Conservation (phyloP, 768 basidiomycete genomes). For the Rubroboletus satanas region DNA sequence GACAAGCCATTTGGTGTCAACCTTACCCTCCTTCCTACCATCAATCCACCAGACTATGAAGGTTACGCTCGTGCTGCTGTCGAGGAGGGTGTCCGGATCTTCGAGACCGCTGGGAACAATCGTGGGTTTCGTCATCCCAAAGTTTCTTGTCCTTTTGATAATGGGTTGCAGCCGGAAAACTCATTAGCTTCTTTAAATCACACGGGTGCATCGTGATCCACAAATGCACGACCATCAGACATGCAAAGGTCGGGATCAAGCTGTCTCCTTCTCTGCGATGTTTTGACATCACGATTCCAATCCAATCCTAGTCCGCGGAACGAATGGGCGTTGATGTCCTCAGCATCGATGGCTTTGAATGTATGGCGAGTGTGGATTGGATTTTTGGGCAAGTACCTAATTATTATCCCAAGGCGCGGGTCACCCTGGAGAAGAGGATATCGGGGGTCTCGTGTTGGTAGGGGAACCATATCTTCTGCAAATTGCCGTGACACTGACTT, state of each 20-base stretch:
- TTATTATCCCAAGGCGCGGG: constrained; percentile 64
- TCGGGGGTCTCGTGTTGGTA: constrained; percentile 82
- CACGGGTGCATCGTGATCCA: constrained; percentile 78
- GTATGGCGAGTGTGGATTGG: constrained; percentile 36
- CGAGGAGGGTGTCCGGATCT: constrained; percentile 83
- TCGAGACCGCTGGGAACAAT: constrained; percentile 92
- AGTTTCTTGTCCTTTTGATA: background rate
- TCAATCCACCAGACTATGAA: constrained; percentile 87
- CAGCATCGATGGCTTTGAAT: constrained; percentile 91
- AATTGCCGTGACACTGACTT: background rate
- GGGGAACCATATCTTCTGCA: background rate
- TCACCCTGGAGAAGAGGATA: constrained; percentile 93
- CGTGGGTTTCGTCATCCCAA: constrained; percentile 44
- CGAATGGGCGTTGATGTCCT: constrained; percentile 80
- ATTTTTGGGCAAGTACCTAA: constrained; percentile 4
- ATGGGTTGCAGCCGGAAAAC: constrained; percentile 54
- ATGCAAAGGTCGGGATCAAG: constrained; percentile 60
- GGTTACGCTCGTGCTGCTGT: constrained; percentile 79
- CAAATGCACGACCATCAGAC: constrained; percentile 84
- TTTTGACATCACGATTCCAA: background rate
- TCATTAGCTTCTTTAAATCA: constrained; percentile 81
- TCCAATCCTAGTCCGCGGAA: constrained; percentile 48
- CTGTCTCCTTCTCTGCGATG: constrained; percentile 24
- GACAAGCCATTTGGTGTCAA: constrained; percentile 82
- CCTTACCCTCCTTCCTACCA: constrained; percentile 81